Conservation (phyloP, 2,329 filamentous ascomycete species). For the Teratosphaeria pseudoeucalypti region DNA sequence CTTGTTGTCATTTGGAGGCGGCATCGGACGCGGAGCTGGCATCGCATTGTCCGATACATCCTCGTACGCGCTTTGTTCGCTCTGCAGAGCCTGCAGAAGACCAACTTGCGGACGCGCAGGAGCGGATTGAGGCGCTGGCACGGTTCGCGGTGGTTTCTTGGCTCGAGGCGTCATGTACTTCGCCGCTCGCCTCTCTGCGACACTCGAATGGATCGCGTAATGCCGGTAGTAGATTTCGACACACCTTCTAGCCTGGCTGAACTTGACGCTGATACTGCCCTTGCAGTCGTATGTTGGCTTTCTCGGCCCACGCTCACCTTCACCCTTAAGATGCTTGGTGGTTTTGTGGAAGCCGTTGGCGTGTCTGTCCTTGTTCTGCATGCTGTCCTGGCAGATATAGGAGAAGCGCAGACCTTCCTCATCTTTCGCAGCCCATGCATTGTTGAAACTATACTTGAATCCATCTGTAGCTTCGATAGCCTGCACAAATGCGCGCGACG, state of each 20-base stretch:
- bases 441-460: conserved; percentile 41
- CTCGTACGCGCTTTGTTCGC: neutral
- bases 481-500: conserved; percentile 36
- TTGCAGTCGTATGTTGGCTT: conserved; percentile 42
- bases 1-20: conserved; percentile 7
- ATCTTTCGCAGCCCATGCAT: conserved; percentile 36
- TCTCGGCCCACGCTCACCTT: conserved; percentile 12
- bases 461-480: conserved; percentile 36
- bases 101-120: neutral
- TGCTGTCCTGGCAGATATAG: conserved; percentile 41
- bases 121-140: neutral
- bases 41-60: neutral
- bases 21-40: conserved; percentile 4
- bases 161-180: neutral
- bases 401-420: conserved; percentile 39
- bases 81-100: conserved; percentile 10
- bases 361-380: conserved; percentile 41
- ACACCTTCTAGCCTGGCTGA: conserved; percentile 31
- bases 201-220: conserved; percentile 29
- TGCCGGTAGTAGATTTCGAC: conserved; percentile 39
- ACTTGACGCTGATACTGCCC: conserved; percentile 38
- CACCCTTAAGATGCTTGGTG: conserved; percentile 17
- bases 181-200: neutral
- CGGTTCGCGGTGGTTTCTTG: neutral
- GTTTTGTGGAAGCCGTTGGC: conserved; percentile 29